Conservation (phyloP, 2,329 filamentous ascomycete species). For the Amauroascus verrucosus region DNA sequence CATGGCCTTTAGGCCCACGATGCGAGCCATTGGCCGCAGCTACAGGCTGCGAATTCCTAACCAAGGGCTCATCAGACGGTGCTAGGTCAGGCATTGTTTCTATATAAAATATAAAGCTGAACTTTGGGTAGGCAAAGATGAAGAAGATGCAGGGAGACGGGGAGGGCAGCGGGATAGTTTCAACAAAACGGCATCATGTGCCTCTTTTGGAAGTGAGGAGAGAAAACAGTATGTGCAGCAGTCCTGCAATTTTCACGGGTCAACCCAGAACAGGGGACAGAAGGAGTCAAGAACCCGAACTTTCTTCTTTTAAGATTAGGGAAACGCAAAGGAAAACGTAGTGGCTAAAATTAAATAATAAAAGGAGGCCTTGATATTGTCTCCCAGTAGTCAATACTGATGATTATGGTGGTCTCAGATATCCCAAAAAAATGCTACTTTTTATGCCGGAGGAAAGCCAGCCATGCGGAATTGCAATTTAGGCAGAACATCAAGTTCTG, state of each 20-base stretch:
- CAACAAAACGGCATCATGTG: slow-evolving; percentile 3
- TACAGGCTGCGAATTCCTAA: slow-evolving; percentile 9
- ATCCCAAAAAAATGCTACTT: background rate
- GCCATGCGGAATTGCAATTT: background rate
- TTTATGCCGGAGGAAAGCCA: background rate
- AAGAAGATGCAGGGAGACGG: background rate
- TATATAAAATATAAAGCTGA: background rate
- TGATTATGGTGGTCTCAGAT: too few relatives aligned
- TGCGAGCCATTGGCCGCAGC: slow-evolving; percentile 7
- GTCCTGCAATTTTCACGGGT: background rate
- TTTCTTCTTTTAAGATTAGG: background rate
- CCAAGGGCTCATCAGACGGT: background rate
- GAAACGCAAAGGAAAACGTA: too few relatives aligned
- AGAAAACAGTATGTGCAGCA: background rate
- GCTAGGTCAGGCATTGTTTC: slow-evolving; percentile 13
- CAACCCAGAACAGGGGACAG: background rate
- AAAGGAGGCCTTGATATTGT: too few relatives aligned
- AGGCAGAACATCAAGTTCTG: background rate
- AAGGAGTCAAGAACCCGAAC: background rate
- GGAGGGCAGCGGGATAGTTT: background rate
- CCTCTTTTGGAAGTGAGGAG: background rate
- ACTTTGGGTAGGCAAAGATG: background rate
- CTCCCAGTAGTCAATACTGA: too few relatives aligned
- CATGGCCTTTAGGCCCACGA: slow-evolving; percentile 15
- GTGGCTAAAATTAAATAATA: too few relatives aligned